Evolutionary conservation across 2,329 filamentous ascomycete species (phyloP).

Genomic region (Phaeosphaeriaceae sp.): DNA sequence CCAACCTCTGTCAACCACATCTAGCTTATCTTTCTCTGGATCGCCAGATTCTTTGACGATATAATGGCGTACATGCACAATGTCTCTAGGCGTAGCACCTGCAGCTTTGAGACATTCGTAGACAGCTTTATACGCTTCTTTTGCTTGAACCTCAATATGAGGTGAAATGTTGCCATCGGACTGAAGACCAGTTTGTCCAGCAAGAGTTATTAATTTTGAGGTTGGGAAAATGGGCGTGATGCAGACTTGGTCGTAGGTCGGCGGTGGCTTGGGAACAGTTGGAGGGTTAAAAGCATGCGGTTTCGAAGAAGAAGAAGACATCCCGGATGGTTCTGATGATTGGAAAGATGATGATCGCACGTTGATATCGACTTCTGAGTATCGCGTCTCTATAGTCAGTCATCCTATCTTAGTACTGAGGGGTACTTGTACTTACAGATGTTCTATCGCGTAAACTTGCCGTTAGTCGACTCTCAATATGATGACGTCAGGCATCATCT

Average conservation of each 20-base stretch:
- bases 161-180: conserved; percentile 15
- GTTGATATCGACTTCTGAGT: no score
- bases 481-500: no score
- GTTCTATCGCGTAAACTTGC: neutral
- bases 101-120: conserved; percentile 33
- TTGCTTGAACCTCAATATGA: conserved; percentile 35
- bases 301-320: conserved; percentile 25
- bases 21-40: conserved; percentile 24
- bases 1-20: conserved; percentile 41
- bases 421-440: no score
- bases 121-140: conserved; percentile 37
- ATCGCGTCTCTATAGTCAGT: neutral
- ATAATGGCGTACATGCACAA: conserved; percentile 44
- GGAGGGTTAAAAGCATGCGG: conserved; percentile 40
- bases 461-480: neutral
- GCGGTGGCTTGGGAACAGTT: conserved; percentile 30
- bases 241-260: conserved; percentile 41
- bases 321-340: neutral
- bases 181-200: conserved; percentile 37
- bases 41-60: conserved; percentile 45
- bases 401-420: no score
- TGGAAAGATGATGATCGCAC: neutral
- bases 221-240: conserved; percentile 38
- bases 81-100: conserved; percentile 43
- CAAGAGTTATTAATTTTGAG: conserved; percentile 40